Evolutionary conservation across 176 grass and related monocot genomes (phyloP), one percentile per base, ranked within the genome.

Genomic region (Microstegium vimineum): DNA sequence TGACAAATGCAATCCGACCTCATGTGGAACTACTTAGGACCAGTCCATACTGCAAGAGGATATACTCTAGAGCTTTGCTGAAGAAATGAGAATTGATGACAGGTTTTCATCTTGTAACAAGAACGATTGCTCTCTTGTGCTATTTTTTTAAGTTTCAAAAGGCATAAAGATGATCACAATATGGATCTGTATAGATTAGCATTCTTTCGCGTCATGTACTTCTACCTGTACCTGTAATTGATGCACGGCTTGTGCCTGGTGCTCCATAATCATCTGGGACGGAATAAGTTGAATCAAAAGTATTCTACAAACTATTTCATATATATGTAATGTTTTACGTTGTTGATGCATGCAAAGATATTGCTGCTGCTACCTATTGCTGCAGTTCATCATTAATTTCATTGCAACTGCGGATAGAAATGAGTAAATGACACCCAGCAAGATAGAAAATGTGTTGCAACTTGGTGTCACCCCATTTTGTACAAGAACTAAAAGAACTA

Each of bases 21-120:
- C 93, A 98, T 83, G 86, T 84, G 22, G 67, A 86, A 17, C 46
- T 82, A 30, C 92, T 98, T 66, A 87, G 86, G 71, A 93, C 89
- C 28, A 98, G 89, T 73, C 88, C 92, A 31, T 95, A 88, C 81
- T 93, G 90, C 86, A 98, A 95, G 95, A 92, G 89, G 75, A 98
- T 98, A 70, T 98, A 86, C 78, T 90, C 86, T 34, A 57, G 73
- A 67, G 81, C 78, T 51, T 41, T 89, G 14, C 70, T 85, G 32
- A 98, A 88, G 80, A 98, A 91, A 68, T 93, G 83, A 92, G 30
- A 65, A 28, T 73, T 72, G 37, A 61, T 49, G 56, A 18, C 34
- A 36, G 5, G 9, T 43, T 46, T 23, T 72, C 79, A 47, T 17
- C 83, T 49, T 86, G 79, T 86, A 78, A 86, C 88, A 90, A 86